A percentile compares a stretch with the other conserved stretches of the same genome.
phyloP scores from a whole-genome alignment of 2,329 filamentous ascomycete species.

The Phialocephala subalpina region DNA sequence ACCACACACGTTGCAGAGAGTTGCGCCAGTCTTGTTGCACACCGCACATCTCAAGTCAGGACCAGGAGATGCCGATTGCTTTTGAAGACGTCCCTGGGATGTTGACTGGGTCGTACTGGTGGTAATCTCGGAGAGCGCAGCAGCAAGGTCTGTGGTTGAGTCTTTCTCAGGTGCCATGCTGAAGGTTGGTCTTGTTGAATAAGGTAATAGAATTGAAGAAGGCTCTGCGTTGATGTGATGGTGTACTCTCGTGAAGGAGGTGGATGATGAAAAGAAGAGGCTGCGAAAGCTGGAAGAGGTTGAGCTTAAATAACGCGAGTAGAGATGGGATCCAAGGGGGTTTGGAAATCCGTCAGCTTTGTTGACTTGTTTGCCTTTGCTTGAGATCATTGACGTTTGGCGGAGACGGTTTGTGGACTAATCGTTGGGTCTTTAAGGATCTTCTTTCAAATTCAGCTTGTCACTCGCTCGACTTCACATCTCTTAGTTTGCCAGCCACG shows the following conservation, averaged over 20 bases:
- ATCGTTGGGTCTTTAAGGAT: neutral
- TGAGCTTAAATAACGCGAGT: neutral
- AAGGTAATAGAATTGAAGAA: neutral
- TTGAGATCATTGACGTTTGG: neutral
- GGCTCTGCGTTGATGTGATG: neutral
- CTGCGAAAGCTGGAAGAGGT: neutral
- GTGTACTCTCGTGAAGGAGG: neutral
- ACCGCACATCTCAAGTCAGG: neutral
- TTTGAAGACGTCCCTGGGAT: neutral
- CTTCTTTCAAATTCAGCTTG: neutral
- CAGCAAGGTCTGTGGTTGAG: neutral
- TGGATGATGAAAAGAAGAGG: neutral
- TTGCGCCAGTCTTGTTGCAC: neutral
- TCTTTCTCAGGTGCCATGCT: neutral
- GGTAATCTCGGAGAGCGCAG: neutral
- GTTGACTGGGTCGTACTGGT: neutral
- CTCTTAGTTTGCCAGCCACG: neutral
- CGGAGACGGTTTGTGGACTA: too few species aligned
- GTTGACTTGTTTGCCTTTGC: neutral
- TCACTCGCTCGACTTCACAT: neutral
- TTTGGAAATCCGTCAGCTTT: neutral
- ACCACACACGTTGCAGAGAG: neutral
- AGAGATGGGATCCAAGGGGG: neutral
- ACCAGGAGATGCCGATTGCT: neutral
- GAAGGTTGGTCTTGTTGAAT: neutral